Conservation (phyloP, 768 basidiomycete genomes). For the Boletus sp. region DNA sequence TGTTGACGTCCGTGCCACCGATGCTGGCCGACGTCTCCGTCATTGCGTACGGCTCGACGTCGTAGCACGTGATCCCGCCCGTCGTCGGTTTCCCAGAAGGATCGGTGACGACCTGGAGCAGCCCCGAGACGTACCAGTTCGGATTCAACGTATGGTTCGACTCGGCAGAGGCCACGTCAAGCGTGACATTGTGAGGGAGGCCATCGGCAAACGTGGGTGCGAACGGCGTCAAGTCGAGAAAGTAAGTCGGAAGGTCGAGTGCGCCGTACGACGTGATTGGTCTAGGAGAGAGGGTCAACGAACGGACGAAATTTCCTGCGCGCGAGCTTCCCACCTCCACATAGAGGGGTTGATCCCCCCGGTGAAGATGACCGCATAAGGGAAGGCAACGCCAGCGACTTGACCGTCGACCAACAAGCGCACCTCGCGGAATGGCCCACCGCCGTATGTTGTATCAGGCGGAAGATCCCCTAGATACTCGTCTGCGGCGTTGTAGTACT, state of each 20-base stretch:
- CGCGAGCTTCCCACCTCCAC: constrained; percentile 52
- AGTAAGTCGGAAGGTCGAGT: constrained; percentile 74
- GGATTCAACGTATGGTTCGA: constrained; percentile 59
- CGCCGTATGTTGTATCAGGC: constrained; percentile 40
- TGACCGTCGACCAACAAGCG: constrained; percentile 55
- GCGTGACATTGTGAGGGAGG: constrained; percentile 63
- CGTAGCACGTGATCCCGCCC: constrained; percentile 61
- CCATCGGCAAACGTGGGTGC: constrained; percentile 68
- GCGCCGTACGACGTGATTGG: constrained; percentile 79
- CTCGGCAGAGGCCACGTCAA: constrained; percentile 75
- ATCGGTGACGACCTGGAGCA: constrained; percentile 67
- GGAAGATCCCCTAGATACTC: constrained; percentile 58
- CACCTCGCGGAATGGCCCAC: constrained; percentile 64
- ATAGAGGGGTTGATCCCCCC: constrained; percentile 68
- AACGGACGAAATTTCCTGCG: neutral
- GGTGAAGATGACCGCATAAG: constrained; percentile 65
- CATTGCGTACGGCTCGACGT: constrained; percentile 55
- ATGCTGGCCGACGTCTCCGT: constrained; percentile 47
- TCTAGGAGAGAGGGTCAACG: constrained; percentile 29
- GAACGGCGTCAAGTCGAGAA: constrained; percentile 76
- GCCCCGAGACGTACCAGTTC: constrained; percentile 78
- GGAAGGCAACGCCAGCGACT: constrained; percentile 57
- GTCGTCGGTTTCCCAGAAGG: constrained; percentile 62
- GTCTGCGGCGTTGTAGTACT: constrained; percentile 72
- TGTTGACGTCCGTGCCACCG: constrained; percentile 47